Evolutionary conservation across 495 filamentous ascomycete species (phyloP), one percentile per base, ranked within the genome.

Genomic region (Extremus antarcticus): DNA sequence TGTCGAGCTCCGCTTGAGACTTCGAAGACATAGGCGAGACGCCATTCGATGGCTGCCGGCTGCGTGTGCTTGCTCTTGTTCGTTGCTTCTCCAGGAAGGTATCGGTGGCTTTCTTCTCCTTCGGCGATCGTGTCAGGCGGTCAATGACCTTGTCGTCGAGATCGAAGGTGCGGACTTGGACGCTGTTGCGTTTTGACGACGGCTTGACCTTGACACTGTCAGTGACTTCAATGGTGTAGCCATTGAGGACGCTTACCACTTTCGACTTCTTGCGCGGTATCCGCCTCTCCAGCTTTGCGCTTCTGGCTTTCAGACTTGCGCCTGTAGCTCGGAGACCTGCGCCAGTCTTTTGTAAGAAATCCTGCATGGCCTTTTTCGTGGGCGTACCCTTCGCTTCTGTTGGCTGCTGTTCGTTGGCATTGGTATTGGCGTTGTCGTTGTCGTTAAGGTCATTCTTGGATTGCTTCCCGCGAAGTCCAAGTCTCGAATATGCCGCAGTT

Each of bases 81-180:
- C 55, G 32, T 22, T 61, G 59, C 19, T 54, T 43, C n/a, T 47
- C 13, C 2, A 57, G 32, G 39, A 61, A 61, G 19, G 43, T 23
- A 2, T 46, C 25, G 3, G 47, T 45, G 16, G 58, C 56, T 17
- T 48, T 57, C 40, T 47, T 57, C 23, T 29, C 29, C 19, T 35
- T 15, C 16, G 43, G 29, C 40, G 43, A 43, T 8, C 59, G 49
- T 43, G 53, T 52, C 25, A 61, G 49, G 3, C 41, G 19, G 47
- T 61, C 55, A 13, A 61, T 21, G 11, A 58, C 59, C 8, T 61
- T 49, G 40, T 58, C 54, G n/a, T 49, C 49, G 38, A 61, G 57
- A 39, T 61, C 59, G 35, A 61, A 41, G 19, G 41, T 45, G 16
- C 41, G 41, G 4, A 45, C 41, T 22, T 49, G 46, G 3, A 29